Evolutionary conservation across 2,329 filamentous ascomycete genomes (phyloP), one percentile per base, ranked within the genome.

Genomic region (Aureobasidium sp.): DNA sequence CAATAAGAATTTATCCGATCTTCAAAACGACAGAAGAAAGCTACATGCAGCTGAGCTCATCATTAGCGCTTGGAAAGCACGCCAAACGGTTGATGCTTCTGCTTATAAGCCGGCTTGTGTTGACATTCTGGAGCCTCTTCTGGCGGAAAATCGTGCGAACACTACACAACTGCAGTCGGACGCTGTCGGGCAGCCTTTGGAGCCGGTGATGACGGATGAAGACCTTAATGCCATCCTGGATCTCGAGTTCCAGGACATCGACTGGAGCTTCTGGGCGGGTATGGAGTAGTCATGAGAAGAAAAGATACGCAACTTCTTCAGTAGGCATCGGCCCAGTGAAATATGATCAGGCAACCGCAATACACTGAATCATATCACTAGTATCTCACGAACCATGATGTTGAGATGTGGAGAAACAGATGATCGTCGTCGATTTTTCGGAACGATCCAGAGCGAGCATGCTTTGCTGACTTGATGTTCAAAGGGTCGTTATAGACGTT

Each of bases 171-270:
- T 19, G 12, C 45, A 39, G 24, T 4, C 11, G n/a, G 24, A 39
- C 11, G 6, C n/a, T 8, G 16, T 30, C 7, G 45, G 35, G 11
- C 45, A 50, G 24, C 16, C 17, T 8, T 11, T 50, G 6, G 34
- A 39, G 6, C 45, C 45, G 7, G 25, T 50, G 1, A 30, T 37
- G 39, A 30, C 38, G 2, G 54, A 45, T 25, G 19, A 22, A 5
- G 54, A 47, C 19, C 34, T 53, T 7, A 30, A 30, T 30, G 29
- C 17, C 5, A 39, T 44, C 10, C 37, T 30, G 2, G 37, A 34
- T 12, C 30, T 53, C n/a, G 54, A 56, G 12, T 53, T 56, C 22
- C 37, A 56, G 12, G 40, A 52, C 19, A 56, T 56, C 12, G 54
- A 56, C 24, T 56, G 54, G 54, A 35, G 38, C 1, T 48, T 44